Evolutionary conservation across 1,284 basidiomycete genomes (phyloP).

Genomic region (Ceratobasidium theobromae): DNA sequence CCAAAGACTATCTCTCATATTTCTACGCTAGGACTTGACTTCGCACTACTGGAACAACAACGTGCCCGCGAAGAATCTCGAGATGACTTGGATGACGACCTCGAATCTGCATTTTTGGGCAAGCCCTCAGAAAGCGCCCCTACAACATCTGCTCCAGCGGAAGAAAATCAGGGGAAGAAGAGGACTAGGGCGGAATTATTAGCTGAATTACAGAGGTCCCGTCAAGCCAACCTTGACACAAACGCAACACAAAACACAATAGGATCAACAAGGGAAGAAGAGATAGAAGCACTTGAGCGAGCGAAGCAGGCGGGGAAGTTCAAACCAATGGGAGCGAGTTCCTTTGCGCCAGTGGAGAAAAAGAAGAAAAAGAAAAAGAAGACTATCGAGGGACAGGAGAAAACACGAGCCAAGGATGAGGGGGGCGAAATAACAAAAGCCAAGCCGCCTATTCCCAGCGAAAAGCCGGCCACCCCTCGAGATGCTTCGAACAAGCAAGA

Average conservation of each 20-base stretch:
- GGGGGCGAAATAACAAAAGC: too few relatives aligned
- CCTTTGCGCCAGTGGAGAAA: conserved; percentile 46
- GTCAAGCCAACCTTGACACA: neutral
- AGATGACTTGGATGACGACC: conserved; percentile 66
- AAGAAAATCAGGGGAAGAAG: conserved; percentile 1
- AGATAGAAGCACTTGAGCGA: conserved; percentile 49
- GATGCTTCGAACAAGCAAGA: neutral
- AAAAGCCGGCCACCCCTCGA: conserved; percentile 28
- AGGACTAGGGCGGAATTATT: conserved; percentile 24
- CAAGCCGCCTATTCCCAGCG: conserved; percentile 40
- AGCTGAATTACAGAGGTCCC: conserved; percentile 29
- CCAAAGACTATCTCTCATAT: neutral
- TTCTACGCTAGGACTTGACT: conserved; percentile 66
- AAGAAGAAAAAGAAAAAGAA: conserved; percentile 56
- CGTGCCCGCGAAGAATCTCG: conserved; percentile 63
- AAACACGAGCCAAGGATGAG: conserved; percentile 55
- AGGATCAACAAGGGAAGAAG: conserved; percentile 33
- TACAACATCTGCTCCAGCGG: conserved; percentile 25
- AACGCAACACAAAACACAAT: neutral
- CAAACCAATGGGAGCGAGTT: conserved; percentile 62
- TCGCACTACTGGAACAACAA: conserved; percentile 80
- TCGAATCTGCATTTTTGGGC: conserved; percentile 71
- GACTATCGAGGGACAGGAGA: conserved; percentile 42
- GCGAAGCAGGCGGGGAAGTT: conserved; percentile 69
- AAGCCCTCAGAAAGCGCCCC: conserved; percentile 36